A percentile compares a stretch with the other conserved stretches of the same genome.
Evolutionary conservation across 2,329 filamentous ascomycete species (phyloP).

Genomic region (Scedosporium aurantiacum): DNA sequence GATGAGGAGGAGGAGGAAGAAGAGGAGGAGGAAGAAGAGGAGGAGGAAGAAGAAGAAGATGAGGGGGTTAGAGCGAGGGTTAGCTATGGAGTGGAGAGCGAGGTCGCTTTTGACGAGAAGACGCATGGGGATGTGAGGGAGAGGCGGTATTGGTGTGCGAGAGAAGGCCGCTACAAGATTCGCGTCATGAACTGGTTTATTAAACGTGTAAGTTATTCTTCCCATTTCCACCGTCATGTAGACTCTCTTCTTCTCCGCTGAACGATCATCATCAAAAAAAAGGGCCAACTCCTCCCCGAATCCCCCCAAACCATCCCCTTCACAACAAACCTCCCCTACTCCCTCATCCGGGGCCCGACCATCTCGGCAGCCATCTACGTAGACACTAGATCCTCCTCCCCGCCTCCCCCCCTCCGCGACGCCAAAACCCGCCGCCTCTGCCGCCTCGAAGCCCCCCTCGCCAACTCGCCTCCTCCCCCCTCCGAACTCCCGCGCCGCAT

Average conservation of each 20-base stretch:
- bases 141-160: constrained; percentile 24
- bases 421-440: background rate
- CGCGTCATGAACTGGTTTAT: constrained; percentile 34
- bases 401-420: background rate
- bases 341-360: background rate
- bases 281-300: background rate
- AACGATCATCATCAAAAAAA: background rate
- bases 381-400: background rate
- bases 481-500: background rate
- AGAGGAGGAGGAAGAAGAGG: constrained; percentile 17
- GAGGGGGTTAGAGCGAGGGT: constrained; percentile 31
- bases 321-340: background rate
- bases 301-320: background rate
- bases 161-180: constrained; percentile 25
- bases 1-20: constrained; percentile 21
- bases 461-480: background rate
- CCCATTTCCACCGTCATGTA: background rate
- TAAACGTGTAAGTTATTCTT: constrained; percentile 17
- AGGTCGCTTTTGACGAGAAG: constrained; percentile 17
- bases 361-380: background rate
- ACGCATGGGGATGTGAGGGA: constrained; percentile 19
- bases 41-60: constrained; percentile 27
- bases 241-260: constrained; percentile 13
- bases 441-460: background rate
- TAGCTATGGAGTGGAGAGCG: constrained; percentile 25